These are phyloP conservation scores for Schizochytrium sp. DNA, from an alignment of 108 stramenopile genomes.

Conservation along the genomic window DNA sequence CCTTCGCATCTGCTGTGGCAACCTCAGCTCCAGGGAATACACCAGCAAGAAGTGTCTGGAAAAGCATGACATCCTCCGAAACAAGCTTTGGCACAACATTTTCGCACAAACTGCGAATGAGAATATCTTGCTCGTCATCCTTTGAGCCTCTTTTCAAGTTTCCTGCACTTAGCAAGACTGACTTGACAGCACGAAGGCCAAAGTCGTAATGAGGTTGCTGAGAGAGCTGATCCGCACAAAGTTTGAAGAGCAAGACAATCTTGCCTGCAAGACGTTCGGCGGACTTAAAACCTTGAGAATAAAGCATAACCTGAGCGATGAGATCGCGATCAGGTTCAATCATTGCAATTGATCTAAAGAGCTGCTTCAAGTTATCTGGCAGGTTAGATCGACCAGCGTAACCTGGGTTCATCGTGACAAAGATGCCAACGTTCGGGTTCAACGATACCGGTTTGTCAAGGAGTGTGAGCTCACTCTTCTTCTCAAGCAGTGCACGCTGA, in stretches of 20 bases:
- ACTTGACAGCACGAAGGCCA: constrained; percentile 92
- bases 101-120: constrained; percentile 91
- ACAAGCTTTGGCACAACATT: constrained; percentile 97
- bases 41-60: constrained; percentile 84
- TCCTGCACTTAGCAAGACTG: constrained; percentile 75
- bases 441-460: constrained; percentile 73
- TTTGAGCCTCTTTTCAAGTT: constrained; percentile 71
- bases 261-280: constrained; percentile 90
- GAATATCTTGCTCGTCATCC: constrained; percentile 82
- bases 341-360: constrained; percentile 99
- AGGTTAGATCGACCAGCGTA: constrained; percentile 98
- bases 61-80: constrained; percentile 86
- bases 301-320: constrained; percentile 99
- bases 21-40: constrained; percentile 82
- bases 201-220: constrained; percentile 97
- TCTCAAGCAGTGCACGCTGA: constrained; percentile 87
- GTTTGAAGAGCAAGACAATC: constrained; percentile 91
- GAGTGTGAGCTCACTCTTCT: constrained; percentile 70
- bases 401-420: constrained; percentile 99
- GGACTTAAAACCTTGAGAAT: constrained; percentile 95
- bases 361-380: constrained; percentile 96
- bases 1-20: background rate
- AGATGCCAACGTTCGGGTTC: constrained; percentile 94
- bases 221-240: constrained; percentile 91
- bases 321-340: constrained; percentile 92